Conservation (phyloP, 2,329 filamentous ascomycete species). For the Aspergillus awamori region DNA sequence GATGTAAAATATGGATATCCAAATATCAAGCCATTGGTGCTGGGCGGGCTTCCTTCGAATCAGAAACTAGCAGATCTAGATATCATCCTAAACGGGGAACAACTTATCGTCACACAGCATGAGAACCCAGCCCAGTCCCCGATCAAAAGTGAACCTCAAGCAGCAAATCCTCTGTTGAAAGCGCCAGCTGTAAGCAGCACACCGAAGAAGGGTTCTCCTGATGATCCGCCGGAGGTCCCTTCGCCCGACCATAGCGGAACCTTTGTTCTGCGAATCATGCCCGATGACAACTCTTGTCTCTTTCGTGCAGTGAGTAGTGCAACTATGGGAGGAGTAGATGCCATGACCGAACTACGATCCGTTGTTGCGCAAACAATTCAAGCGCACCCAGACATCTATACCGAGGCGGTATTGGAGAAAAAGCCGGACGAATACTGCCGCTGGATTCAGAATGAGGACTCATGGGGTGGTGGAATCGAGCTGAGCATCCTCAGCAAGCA, state of each 20-base stretch:
- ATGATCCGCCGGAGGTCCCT: slow-evolving; percentile 64
- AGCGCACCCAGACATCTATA: slow-evolving; percentile 71
- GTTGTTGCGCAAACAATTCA: slow-evolving; percentile 80
- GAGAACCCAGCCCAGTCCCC: slow-evolving; percentile 32
- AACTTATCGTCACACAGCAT: slow-evolving; percentile 63
- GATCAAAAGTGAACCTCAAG: slow-evolving; percentile 16
- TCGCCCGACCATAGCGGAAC: slow-evolving; percentile 60
- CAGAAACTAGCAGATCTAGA: slow-evolving; percentile 59
- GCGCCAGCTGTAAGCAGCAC: slow-evolving; percentile 46
- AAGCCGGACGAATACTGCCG: slow-evolving; percentile 74
- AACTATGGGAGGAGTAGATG: slow-evolving; percentile 68
- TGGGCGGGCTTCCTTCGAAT: slow-evolving; percentile 55
- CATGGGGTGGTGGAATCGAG: slow-evolving; percentile 92
- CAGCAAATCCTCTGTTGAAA: slow-evolving; percentile 20
- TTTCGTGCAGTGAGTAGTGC: slow-evolving; percentile 86
- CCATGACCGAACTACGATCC: slow-evolving; percentile 72
- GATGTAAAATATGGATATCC: slow-evolving; percentile 86
- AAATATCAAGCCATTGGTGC: slow-evolving; percentile 65
- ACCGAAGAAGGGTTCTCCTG: slow-evolving; percentile 45
- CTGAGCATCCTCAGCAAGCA: slow-evolving; percentile 81
- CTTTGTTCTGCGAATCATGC: slow-evolving; percentile 85
- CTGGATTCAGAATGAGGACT: slow-evolving; percentile 77
- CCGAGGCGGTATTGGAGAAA: slow-evolving; percentile 73
- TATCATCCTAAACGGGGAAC: slow-evolving; percentile 67
- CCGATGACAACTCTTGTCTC: slow-evolving; percentile 92